Conservation (phyloP, 306 rosid genomes). For the Vigna angularis region DNA sequence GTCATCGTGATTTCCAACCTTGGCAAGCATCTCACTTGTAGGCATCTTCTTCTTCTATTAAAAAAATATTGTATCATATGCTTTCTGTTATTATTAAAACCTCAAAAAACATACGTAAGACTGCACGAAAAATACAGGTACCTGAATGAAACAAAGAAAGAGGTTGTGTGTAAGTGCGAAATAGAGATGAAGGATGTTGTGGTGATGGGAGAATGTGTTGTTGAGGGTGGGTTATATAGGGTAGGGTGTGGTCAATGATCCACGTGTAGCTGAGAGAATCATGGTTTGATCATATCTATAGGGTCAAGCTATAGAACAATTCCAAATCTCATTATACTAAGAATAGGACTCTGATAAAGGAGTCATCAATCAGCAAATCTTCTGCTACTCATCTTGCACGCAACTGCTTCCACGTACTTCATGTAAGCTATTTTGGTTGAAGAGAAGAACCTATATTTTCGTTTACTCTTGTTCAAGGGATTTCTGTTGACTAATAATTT, state of each 20-base stretch:
- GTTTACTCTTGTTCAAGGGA: neutral
- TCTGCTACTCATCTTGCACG: neutral
- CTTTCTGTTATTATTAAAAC: too few species aligned
- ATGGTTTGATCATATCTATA: constrained; percentile 47
- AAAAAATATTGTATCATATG: too few species aligned
- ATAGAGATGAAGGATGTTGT: neutral
- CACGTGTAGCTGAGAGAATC: constrained; percentile 12
- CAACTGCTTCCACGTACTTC: neutral
- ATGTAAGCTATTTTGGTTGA: neutral
- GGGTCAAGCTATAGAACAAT: constrained; percentile 43
- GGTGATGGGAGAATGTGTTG: constrained; percentile 31
- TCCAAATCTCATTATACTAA: neutral
- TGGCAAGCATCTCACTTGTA: constrained; percentile 36
- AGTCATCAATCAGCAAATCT: neutral
- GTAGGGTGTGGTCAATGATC: constrained; percentile 6
- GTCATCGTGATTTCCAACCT: constrained; percentile 50
- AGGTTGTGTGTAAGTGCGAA: too few species aligned
- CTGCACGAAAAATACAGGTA: too few species aligned
- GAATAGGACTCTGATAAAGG: neutral
- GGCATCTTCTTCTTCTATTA: constrained; percentile 22
- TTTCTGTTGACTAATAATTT: neutral
- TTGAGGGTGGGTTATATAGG: constrained; percentile 45
- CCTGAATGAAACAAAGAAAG: too few species aligned
- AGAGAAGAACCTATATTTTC: neutral
- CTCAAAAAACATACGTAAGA: too few species aligned